Conservation (phyloP, 2,329 filamentous ascomycete genomes). For the Myotisia sp. region DNA sequence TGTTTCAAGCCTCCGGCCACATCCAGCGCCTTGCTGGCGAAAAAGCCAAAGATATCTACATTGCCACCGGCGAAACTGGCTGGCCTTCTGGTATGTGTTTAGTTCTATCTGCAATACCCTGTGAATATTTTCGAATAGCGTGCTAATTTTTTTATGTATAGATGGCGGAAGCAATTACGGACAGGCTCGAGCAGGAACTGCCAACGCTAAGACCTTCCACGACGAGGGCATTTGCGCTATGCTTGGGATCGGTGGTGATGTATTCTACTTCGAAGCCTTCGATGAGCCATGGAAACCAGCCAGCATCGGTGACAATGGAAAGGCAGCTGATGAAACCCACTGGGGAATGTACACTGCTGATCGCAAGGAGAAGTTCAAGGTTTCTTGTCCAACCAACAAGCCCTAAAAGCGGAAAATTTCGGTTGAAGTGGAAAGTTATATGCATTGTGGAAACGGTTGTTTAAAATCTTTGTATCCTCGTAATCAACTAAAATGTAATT, state of each 20-base stretch:
- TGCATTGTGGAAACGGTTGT: too few species aligned
- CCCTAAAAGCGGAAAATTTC: too few species aligned
- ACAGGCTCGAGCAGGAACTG: constrained; percentile 43
- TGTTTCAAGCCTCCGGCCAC: constrained; percentile 48
- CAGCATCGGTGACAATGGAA: constrained; percentile 48
- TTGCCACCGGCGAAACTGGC: constrained; percentile 56
- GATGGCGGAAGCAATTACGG: constrained; percentile 47
- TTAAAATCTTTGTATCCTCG: too few species aligned
- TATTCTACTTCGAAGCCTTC: constrained; percentile 61
- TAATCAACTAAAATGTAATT: too few species aligned
- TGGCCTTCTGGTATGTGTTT: constrained; percentile 43
- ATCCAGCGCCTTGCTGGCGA: constrained; percentile 46
- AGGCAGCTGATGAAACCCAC: constrained; percentile 48
- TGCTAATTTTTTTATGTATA: constrained; percentile 7
- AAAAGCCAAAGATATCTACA: constrained; percentile 40
- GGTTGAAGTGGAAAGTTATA: too few species aligned
- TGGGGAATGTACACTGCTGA: constrained; percentile 55
- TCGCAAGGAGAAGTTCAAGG: constrained; percentile 43
- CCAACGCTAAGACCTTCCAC: constrained; percentile 48
- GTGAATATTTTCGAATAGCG: not conserved
- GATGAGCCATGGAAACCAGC: constrained; percentile 59
- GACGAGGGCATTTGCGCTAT: constrained; percentile 49
- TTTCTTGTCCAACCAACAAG: constrained; percentile 38
- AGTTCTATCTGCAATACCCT: not conserved
- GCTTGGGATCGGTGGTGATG: constrained; percentile 51